These are phyloP conservation scores for Cytospora chrysosperma DNA, from an alignment of 2,329 filamentous ascomycete species.

Conservation along the genomic window DNA sequence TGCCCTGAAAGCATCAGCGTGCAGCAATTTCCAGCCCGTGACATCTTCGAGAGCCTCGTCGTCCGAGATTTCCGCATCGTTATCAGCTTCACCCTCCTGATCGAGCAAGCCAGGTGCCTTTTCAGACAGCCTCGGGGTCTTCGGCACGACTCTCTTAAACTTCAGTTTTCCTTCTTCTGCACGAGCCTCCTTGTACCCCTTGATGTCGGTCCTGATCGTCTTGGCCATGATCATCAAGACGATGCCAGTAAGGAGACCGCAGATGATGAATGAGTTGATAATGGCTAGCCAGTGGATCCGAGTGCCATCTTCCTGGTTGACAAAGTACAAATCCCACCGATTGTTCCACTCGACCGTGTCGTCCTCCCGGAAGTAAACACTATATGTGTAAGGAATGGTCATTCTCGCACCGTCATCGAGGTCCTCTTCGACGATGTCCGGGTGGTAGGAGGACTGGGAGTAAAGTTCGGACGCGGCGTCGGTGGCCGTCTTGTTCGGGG, in stretches of 20 bases:
- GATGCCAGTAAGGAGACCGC: slow-evolving; percentile 72
- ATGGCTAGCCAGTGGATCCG: slow-evolving; percentile 88
- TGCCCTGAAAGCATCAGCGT: slow-evolving; percentile 82
- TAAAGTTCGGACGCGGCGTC: slow-evolving; percentile 41
- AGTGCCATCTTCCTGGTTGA: slow-evolving; percentile 78
- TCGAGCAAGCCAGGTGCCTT: slow-evolving; percentile 62
- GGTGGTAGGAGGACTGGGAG: slow-evolving; percentile 58
- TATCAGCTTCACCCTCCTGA: slow-evolving; percentile 51
- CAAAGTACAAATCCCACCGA: slow-evolving; percentile 88
- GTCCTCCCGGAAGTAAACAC: slow-evolving; percentile 85
- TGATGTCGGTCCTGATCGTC: slow-evolving; percentile 77
- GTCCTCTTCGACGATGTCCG: slow-evolving; percentile 53
- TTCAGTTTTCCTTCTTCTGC: slow-evolving; percentile 66
- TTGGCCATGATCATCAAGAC: slow-evolving; percentile 79
- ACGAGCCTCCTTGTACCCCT: slow-evolving; percentile 64
- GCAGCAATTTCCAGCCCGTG: slow-evolving; percentile 84
- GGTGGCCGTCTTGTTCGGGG: slow-evolving; percentile 58
- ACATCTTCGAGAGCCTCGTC: slow-evolving; percentile 76
- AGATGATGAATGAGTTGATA: slow-evolving; percentile 82
- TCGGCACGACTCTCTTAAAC: slow-evolving; percentile 44
- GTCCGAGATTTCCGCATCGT: slow-evolving; percentile 59
- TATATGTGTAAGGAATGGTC: slow-evolving; percentile 82
- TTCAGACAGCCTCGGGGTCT: slow-evolving; percentile 45
- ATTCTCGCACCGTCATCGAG: slow-evolving; percentile 63
- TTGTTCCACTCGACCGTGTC: slow-evolving; percentile 77